phyloP scores from a whole-genome alignment of 495 filamentous ascomycete species.

The Aspergillus campestris region DNA sequence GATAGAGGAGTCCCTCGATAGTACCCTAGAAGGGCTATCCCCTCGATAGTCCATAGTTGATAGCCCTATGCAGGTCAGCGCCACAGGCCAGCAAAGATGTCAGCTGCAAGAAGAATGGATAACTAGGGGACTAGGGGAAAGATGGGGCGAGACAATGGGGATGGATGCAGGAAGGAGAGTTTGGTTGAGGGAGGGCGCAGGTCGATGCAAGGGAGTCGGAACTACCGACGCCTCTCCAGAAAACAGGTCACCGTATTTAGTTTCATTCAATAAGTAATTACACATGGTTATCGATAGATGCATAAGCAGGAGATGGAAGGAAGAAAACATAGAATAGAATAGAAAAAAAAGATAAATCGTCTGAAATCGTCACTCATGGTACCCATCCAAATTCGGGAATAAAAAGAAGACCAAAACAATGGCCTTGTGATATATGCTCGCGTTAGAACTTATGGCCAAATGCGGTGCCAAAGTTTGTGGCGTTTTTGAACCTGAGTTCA shows the following conservation, averaged over 20 bases:
- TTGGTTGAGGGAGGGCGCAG: background rate
- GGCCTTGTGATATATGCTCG: too few species aligned
- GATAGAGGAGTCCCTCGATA: too few species aligned
- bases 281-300: conserved; percentile 5
- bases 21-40: too few species aligned
- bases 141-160: background rate
- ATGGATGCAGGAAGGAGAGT: background rate
- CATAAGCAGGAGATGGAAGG: conserved; percentile 1
- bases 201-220: conserved; percentile 9
- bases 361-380: conserved; percentile 5
- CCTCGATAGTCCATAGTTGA: too few species aligned
- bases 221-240: background rate
- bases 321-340: background rate
- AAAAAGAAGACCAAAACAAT: too few species aligned
- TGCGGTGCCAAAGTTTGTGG: conserved; percentile 54
- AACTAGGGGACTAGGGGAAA: background rate
- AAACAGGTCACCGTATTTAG: background rate
- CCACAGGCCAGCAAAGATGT: too few species aligned
- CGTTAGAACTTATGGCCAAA: conserved; percentile 22
- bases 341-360: conserved; percentile 3
- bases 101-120: too few species aligned
- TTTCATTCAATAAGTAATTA: conserved; percentile 4
- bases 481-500: conserved; percentile 48
- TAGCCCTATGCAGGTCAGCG: too few species aligned
- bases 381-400: conserved; percentile 10